Base-by-base conservation (phyloP, 345 rosid genomes). In the Syzygium aqueum region DNA sequence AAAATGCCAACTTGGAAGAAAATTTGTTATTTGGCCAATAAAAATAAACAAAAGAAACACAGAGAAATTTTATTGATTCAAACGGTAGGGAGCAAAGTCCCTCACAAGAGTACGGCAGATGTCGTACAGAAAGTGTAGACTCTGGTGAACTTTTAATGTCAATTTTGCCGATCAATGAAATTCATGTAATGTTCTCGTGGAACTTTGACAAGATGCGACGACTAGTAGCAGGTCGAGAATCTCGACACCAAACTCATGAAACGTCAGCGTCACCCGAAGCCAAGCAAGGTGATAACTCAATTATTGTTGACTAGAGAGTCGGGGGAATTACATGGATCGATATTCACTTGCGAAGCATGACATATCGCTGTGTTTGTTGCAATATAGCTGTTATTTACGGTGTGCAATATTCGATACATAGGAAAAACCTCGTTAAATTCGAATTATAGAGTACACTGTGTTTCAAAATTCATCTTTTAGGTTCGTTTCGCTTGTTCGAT, bases 11-110 rank as follows among this genome's bases (percentile, higher is more conserved):
- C 73, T n/a, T 61, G 7, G 6, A n/a, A 13, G 46, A n/a, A 61
- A 13, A 13, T 7, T 14, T 13, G 0, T 3, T 30, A 1, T 61
- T 0, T 61, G 19, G 4, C 5, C 25, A 25, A 28, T 4, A 28
- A 59, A 59, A 57, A n/a, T 25, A 59, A 59, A 25, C 3, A 59
- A 25, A 27, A 57, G 15, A 0, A 27, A 59, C 25, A 27, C 30
- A 25, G 3, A 4, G 65, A 1, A 43, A 13, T 27, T 27, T 59
- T 59, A 27, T 0, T 3, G 16, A 2, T 25, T 59, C 30, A 27
- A 25, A 59, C 30, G 8, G 25, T 11, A 59, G n/a, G 3, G 1
- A 25, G 5, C 11, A 7, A 53, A 9, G 19, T 57, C 11, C 30
- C 65, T 57, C 28, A 25, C 30, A 25, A 25, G 0, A 57, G 65